Base-by-base conservation (phyloP, 2,329 filamentous ascomycete species). In the Sporothrix mexicana region DNA sequence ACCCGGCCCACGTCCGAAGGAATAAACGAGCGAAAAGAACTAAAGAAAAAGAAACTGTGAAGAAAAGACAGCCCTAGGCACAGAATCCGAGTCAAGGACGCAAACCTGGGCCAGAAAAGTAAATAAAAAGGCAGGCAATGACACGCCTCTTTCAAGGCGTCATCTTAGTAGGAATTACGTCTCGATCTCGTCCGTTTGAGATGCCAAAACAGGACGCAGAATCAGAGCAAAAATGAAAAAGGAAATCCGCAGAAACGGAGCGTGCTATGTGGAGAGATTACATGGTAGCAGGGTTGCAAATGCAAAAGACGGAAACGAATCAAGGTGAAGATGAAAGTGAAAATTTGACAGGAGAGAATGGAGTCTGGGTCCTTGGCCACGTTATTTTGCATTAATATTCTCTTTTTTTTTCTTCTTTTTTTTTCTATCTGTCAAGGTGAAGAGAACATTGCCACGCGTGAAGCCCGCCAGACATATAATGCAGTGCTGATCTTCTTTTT, bases 151-250 rank as follows among this genome's bases (percentile, higher is more conserved):
- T 36, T 9, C 49, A 69, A 69, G 67, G 36, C 67, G 67, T 57
- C 67, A 69, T 69, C 67, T 69, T 69, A 69, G 67, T 57, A 69
- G 47, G 47, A 55, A 69, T 69, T 53, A 69, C 66, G 66, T 23
- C 25, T 69, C 47, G 25, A 62, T 62, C 9, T 9, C 41, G 55
- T 36, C 25, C 17, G 8, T 36, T 7, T 59, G 25, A 25, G 13
- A 36, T 6, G 13, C 5, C 30, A 36, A 59, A 59, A 36, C 13
- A 9, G 55, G n/a, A 36, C 3, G 3, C 15, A 62, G 6, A 20
- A 62, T 55, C n/a, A 45, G 30, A 17, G 17, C 1, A 17, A 62
- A 41, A 41, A 62, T 12, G 13, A 1, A 6, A 17, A 30, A n/a
- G n/a, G 23, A 36, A 59, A 41, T 36, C n/a, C 2, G 36, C n/a